Conservation (phyloP, 2,329 filamentous ascomycete species). For the Colletotrichum chlorophyti region DNA sequence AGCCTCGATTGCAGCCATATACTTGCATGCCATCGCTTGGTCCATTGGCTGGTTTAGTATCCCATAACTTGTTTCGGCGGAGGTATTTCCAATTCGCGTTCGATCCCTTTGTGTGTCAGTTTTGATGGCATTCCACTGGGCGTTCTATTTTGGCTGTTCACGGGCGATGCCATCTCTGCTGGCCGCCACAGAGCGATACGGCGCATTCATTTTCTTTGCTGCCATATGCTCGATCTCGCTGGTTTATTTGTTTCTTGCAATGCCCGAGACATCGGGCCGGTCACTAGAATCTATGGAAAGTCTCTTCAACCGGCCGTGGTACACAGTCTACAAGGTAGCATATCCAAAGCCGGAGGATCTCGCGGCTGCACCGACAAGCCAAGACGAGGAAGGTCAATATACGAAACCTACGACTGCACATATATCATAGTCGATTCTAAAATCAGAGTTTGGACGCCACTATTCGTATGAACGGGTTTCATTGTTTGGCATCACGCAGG, state of each 20-base stretch:
- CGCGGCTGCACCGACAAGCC: neutral
- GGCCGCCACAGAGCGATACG: constrained; percentile 37
- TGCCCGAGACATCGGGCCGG: constrained; percentile 39
- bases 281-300: constrained; percentile 39
- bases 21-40: constrained; percentile 50
- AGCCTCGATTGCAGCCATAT: constrained; percentile 50
- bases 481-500: too few relatives aligned
- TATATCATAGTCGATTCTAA: too few relatives aligned
- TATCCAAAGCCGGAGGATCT: constrained; percentile 36
- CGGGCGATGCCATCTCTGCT: constrained; percentile 41
- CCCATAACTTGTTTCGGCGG: constrained; percentile 51
- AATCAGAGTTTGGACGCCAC: too few relatives aligned
- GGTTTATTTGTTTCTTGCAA: constrained; percentile 39
- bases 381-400: too few relatives aligned
- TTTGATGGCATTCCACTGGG: constrained; percentile 51
- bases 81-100: constrained; percentile 50
- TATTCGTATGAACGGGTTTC: too few relatives aligned
- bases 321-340: constrained; percentile 36
- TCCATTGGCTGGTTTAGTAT: constrained; percentile 55
- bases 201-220: constrained; percentile 24
- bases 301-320: constrained; percentile 38
- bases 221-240: constrained; percentile 15
- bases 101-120: constrained; percentile 48
- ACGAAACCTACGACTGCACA: too few relatives aligned
- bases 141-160: constrained; percentile 42